Evolutionary conservation across 2,329 filamentous ascomycete genomes (phyloP).

Genomic region (Aspergillus viridinutans): DNA sequence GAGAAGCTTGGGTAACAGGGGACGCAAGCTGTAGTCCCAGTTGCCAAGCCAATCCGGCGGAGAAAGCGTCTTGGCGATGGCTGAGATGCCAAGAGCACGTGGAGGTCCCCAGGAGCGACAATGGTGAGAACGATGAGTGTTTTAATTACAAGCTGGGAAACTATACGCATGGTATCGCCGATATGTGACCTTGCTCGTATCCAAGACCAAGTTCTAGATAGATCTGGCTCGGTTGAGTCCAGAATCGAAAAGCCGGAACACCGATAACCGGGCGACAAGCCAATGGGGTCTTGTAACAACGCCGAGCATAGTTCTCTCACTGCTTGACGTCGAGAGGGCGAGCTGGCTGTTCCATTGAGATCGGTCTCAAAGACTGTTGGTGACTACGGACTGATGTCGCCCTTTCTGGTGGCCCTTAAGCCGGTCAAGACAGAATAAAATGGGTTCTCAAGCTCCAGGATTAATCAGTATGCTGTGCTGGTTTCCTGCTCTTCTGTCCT

Average conservation of each 20-base stretch:
- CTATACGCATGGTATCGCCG: background rate
- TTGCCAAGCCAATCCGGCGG: constrained; percentile 3
- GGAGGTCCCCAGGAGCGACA: background rate
- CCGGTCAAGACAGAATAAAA: background rate
- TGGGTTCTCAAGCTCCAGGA: too few species aligned
- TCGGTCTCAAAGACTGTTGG: background rate
- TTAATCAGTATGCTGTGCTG: background rate
- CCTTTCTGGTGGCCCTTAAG: background rate
- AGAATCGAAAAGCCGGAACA: background rate
- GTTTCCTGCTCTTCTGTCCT: background rate
- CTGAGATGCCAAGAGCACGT: constrained; percentile 9
- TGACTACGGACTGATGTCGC: background rate
- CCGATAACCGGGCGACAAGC: background rate
- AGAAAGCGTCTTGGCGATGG: constrained; percentile 2
- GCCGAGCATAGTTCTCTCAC: background rate
- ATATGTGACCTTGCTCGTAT: background rate
- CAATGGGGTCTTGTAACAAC: background rate
- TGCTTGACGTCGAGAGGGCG: background rate
- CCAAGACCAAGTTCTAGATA: background rate
- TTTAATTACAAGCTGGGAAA: background rate
- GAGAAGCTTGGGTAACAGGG: constrained; percentile 3
- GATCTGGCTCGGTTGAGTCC: background rate
- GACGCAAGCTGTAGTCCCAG: background rate
- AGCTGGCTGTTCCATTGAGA: background rate
- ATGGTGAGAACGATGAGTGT: background rate